phyloP scores from a whole-genome alignment of 2,329 filamentous ascomycete genomes.

The Pyrenochaeta sp. region DNA sequence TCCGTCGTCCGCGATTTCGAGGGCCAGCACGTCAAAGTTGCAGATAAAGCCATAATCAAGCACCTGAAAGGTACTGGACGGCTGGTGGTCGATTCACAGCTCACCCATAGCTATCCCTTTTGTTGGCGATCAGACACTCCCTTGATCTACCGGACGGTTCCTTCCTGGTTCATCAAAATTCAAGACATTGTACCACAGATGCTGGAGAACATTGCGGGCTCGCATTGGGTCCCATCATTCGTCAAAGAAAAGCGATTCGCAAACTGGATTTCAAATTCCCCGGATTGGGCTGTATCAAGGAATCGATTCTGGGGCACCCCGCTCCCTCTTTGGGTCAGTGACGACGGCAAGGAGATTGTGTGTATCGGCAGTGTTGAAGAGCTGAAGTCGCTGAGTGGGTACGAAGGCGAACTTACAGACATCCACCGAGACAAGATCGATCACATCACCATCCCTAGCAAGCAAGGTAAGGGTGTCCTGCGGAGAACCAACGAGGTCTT shows the following conservation, averaged over 20 bases:
- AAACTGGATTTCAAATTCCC: slow-evolving; percentile 89
- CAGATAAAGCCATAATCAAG: slow-evolving; percentile 93
- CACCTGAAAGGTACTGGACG: slow-evolving; percentile 79
- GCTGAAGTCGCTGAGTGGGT: slow-evolving; percentile 86
- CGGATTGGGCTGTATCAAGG: slow-evolving; percentile 94
- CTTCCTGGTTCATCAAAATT: slow-evolving; percentile 94
- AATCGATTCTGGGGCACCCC: slow-evolving; percentile 97
- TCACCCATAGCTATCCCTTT: slow-evolving; percentile 92
- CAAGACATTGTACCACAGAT: slow-evolving; percentile 84
- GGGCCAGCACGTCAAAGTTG: slow-evolving; percentile 88
- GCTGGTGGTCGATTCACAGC: slow-evolving; percentile 83
- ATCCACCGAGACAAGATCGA: slow-evolving; percentile 94
- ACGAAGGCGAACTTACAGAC: slow-evolving; percentile 80
- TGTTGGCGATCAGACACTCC: slow-evolving; percentile 96
- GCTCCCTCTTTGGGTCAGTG: slow-evolving; percentile 89
- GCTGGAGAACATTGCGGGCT: slow-evolving; percentile 87
- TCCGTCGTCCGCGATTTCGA: slow-evolving; percentile 79
- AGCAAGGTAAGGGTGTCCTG: slow-evolving; percentile 83
- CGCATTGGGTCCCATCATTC: slow-evolving; percentile 89
- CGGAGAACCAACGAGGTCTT: slow-evolving; percentile 88
- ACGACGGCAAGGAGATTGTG: slow-evolving; percentile 85
- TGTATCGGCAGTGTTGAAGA: slow-evolving; percentile 87
- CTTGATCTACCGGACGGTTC: slow-evolving; percentile 89
- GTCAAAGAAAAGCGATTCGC: slow-evolving; percentile 92
- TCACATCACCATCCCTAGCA: slow-evolving; percentile 91